Evolutionary conservation across 352 stramenopile species (phyloP), one percentile per base, ranked within the genome.

Genomic region (Pseudoperonospora humuli): DNA sequence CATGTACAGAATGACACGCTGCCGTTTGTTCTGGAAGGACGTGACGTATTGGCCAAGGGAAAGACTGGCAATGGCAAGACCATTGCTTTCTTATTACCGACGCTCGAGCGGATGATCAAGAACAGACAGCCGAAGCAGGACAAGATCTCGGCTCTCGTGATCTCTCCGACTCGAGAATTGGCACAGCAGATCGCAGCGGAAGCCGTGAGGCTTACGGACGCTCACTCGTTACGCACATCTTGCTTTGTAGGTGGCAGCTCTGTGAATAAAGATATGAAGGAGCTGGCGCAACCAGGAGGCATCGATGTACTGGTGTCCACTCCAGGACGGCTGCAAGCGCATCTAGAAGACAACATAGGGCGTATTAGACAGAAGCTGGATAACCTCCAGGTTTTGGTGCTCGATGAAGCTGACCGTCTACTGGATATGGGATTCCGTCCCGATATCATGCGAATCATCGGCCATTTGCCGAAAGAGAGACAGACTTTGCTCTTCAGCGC

Each of bases 341-440:
- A 98, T 56, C 63, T 98, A 20, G 76, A 91, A 48, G 95, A 97
- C 54, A 66, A 86, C 59, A 94, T 88, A 13, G 92, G 84, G 18
- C 73, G 77, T 17, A 93, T 98, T 39, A 69, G 70, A 2, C 28
- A 37, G 27, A 66, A 65, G n/a, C 35, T 86, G 11, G 52, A 57
- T 21, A 70, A 87, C 46, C 24, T 62, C 7, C 54, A 54, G 29
- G 64, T 83, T 14, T 57, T 95, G 23, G 67, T 95, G 43, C 64
- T 99, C 31, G 96, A 99, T 58, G 96, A 99, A 78, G 93, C 87
- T 3, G 96, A 99, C 61, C 83, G 94, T 9, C 69, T 98, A 14
- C 58, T 98, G 14, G 95, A 99, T 64, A 97, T 97, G 84, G 95
- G 95, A 9, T 96, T 99, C 58, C 70, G 76, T n/a, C 78, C 75